Evolutionary conservation across 1,139 yeast genomes (phyloP).

Genomic region (Suhomyces coccinellae): DNA sequence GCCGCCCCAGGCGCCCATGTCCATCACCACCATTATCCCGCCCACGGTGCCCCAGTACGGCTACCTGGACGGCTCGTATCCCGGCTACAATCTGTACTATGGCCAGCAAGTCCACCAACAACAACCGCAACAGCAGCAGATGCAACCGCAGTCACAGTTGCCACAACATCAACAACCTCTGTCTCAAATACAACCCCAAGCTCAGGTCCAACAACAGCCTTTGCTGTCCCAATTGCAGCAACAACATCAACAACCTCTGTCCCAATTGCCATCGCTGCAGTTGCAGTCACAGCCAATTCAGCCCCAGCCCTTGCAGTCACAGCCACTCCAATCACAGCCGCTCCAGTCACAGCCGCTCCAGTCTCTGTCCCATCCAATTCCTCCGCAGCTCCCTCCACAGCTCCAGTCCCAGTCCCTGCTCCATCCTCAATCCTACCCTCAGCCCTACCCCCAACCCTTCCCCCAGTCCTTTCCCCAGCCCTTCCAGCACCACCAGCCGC

Average conservation of each 20-base stretch:
- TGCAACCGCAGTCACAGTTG: background rate
- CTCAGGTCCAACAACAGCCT: background rate
- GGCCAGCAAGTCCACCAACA: background rate
- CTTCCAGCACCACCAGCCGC: background rate
- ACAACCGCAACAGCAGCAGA: background rate
- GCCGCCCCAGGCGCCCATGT: slow-evolving; percentile 69
- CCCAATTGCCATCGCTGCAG: too few relatives aligned
- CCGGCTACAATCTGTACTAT: too few relatives aligned
- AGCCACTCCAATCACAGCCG: background rate
- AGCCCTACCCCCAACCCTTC: too few relatives aligned
- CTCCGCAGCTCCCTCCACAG: too few relatives aligned
- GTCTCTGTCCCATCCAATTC: too few relatives aligned
- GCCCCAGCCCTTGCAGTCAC: background rate
- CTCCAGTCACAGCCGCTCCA: background rate
- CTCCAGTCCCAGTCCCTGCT: too few relatives aligned
- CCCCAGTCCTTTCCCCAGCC: background rate
- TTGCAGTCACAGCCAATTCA: too few relatives aligned
- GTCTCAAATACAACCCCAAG: background rate
- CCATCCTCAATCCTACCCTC: too few relatives aligned
- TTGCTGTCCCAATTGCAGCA: background rate
- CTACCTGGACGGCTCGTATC: background rate
- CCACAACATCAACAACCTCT: background rate
- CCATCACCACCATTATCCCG: slow-evolving; percentile 94
- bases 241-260: too few relatives aligned
- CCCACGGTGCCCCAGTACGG: slow-evolving; percentile 61